A percentile compares a stretch with the other conserved stretches of the same genome.
Conservation (phyloP, 345 rosid species). For the Cochlearia excelsa region DNA sequence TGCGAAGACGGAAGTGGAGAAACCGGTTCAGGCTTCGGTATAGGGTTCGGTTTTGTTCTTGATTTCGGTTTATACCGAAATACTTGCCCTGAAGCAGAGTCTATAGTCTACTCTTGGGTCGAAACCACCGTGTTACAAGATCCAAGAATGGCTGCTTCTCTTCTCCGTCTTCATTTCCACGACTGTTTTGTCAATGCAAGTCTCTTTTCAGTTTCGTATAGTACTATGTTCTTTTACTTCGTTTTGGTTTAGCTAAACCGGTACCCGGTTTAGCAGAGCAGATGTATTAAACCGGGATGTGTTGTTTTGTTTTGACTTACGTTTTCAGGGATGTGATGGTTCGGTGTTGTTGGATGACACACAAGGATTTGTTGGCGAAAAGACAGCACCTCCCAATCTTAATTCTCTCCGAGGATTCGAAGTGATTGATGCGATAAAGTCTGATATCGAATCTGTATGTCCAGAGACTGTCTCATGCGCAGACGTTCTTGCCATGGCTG, state of each 20-base stretch:
- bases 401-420: conserved; percentile 86
- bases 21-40: conserved; percentile 35
- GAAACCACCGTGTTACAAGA: conserved; percentile 54
- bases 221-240: background rate
- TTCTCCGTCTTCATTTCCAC: conserved; percentile 78
- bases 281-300: background rate
- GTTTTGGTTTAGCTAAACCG: background rate
- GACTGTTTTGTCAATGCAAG: conserved; percentile 81
- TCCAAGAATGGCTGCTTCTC: conserved; percentile 73
- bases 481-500: conserved; percentile 75
- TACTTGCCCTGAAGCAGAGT: conserved; percentile 69
- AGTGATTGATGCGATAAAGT: conserved; percentile 66
- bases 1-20: conserved; percentile 44
- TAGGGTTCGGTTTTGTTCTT: conserved; percentile 37
- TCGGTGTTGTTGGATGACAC: conserved; percentile 76
- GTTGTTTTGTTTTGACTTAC: background rate
- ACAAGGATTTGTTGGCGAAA: conserved; percentile 59
- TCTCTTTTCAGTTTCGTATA: background rate
- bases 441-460: conserved; percentile 63
- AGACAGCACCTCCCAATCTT: conserved; percentile 74
- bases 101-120: conserved; percentile 59
- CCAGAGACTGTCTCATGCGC: conserved; percentile 83
- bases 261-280: conserved; percentile 16
- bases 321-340: conserved; percentile 76
- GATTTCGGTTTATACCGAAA: background rate